phyloP scores from a whole-genome alignment of 352 stramenopile species.

The Pythium dissimile region DNA sequence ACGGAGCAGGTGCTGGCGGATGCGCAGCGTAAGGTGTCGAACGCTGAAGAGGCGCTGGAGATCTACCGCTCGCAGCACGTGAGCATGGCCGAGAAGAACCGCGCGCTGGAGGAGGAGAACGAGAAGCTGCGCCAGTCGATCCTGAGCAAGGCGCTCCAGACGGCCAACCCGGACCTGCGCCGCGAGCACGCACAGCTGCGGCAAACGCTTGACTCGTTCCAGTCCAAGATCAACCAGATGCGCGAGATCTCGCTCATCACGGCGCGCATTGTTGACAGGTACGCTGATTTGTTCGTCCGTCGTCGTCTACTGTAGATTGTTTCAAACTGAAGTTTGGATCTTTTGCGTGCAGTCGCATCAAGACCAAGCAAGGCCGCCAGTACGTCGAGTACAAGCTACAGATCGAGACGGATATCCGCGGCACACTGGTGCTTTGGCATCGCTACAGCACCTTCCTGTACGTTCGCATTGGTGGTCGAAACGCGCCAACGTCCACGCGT shows the following conservation, averaged over 20 bases:
- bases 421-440: conserved; percentile 85
- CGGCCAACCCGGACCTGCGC: conserved; percentile 73
- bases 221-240: conserved; percentile 89
- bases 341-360: conserved; percentile 55
- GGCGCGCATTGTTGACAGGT: conserved; percentile 86
- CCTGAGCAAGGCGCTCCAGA: conserved; percentile 67
- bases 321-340: too few relatives aligned
- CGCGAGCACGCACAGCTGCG: conserved; percentile 80
- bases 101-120: conserved; percentile 74
- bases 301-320: too few relatives aligned
- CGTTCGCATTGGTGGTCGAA: not conserved
- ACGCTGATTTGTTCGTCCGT: not conserved
- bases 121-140: conserved; percentile 78
- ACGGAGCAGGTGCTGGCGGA: conserved; percentile 54
- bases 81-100: conserved; percentile 63
- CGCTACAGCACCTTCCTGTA: conserved; percentile 88
- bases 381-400: conserved; percentile 88
- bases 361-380: conserved; percentile 81
- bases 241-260: conserved; percentile 81
- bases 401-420: conserved; percentile 85
- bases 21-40: conserved; percentile 65
- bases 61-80: conserved; percentile 50
- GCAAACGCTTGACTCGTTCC: conserved; percentile 83
- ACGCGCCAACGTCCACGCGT: too few relatives aligned
- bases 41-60: conserved; percentile 59